Evolutionary conservation across 2,329 filamentous ascomycete species (phyloP).

Genomic region (Fusarium domesticum): DNA sequence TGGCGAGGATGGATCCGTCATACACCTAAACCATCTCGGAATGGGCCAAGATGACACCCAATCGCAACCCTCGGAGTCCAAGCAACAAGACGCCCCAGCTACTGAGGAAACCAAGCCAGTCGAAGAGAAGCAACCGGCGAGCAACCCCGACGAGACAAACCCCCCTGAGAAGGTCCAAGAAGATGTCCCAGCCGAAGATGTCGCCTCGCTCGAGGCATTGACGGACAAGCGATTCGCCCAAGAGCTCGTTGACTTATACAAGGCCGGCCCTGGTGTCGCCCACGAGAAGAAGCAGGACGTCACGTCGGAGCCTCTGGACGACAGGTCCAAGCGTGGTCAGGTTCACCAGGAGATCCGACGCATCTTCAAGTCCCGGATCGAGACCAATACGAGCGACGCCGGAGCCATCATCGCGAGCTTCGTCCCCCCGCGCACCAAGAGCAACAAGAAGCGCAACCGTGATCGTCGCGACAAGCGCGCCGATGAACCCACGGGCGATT

Average conservation of each 20-base stretch:
- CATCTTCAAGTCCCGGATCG: constrained; percentile 74
- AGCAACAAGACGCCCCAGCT: constrained; percentile 10
- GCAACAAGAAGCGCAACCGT: constrained; percentile 29
- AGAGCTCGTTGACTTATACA: constrained; percentile 42
- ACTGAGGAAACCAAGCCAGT: constrained; percentile 14
- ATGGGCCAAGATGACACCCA: constrained; percentile 21
- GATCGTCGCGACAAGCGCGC: constrained; percentile 25
- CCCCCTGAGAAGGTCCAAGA: constrained; percentile 13
- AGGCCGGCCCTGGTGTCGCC: constrained; percentile 33
- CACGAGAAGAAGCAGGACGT: constrained; percentile 33
- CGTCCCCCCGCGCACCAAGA: constrained; percentile 46
- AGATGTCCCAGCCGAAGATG: constrained; percentile 34
- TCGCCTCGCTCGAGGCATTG: constrained; percentile 38
- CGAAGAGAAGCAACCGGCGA: constrained; percentile 13
- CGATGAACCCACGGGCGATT: constrained; percentile 58
- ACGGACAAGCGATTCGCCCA: constrained; percentile 40
- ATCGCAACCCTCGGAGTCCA: constrained; percentile 12
- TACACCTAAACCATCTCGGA: constrained; percentile 62
- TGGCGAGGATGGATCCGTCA: constrained; percentile 66
- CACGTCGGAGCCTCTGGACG: constrained; percentile 41
- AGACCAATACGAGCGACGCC: constrained; percentile 62
- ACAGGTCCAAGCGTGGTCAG: constrained; percentile 44
- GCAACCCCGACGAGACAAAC: constrained; percentile 17
- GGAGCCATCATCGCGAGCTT: constrained; percentile 66
- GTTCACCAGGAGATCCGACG: constrained; percentile 66